Percentiles rank a stretch among this genome's conserved stretches.
phyloP scores from a whole-genome alignment of 116 monocot genomes.

The Posidonia oceanica region DNA sequence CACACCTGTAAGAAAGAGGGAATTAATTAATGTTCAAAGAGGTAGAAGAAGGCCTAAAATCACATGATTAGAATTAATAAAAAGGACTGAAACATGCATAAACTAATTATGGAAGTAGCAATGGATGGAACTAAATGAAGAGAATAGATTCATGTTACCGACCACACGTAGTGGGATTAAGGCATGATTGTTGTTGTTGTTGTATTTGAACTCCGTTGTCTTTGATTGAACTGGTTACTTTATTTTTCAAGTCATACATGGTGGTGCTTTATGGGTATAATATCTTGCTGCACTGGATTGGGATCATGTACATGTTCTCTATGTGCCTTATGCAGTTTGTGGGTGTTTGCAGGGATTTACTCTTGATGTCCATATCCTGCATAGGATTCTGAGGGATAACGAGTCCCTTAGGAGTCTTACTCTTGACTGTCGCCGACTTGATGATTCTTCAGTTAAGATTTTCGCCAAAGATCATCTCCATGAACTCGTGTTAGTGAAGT shows the following conservation, averaged over 20 bases:
- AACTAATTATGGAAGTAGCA: no score
- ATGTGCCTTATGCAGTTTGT: no score
- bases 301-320: neutral
- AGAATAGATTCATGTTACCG: no score
- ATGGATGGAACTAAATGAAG: no score
- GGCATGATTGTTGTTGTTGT: no score
- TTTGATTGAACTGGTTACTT: neutral
- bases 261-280: neutral
- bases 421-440: constrained; percentile 51
- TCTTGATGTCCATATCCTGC: constrained; percentile 28
- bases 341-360: constrained; percentile 41
- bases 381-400: constrained; percentile 34
- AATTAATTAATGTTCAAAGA: no score
- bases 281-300: neutral
- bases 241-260: neutral
- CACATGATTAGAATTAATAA: no score
- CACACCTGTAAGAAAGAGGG: no score
- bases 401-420: constrained; percentile 32
- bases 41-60: no score
- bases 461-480: constrained; percentile 48
- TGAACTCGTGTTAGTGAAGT: constrained; percentile 64
- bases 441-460: constrained; percentile 38
- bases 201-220: no score
- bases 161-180: no score
- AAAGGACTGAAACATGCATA: no score